Evolutionary conservation across 805 yeast species (phyloP).

Genomic region (Pichia ethanolica): DNA sequence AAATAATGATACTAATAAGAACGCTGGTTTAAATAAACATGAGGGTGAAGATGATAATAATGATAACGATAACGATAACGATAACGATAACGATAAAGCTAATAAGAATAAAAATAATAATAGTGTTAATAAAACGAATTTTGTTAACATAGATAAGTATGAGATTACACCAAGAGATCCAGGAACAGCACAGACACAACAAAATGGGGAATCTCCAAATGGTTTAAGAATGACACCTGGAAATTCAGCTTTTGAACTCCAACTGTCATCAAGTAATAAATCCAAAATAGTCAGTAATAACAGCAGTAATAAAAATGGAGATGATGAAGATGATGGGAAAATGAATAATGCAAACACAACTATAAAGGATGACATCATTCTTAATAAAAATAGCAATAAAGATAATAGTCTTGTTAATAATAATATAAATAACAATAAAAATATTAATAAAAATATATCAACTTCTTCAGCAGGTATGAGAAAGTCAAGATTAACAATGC

Average conservation of each 20-base stretch:
- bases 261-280: neutral
- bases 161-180: slow-evolving; percentile 28
- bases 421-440: too few species aligned
- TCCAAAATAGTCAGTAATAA: neutral
- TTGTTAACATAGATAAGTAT: slow-evolving; percentile 10
- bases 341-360: too few species aligned
- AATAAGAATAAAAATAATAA: neutral
- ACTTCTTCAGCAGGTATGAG: too few species aligned
- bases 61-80: neutral
- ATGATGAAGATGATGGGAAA: too few species aligned
- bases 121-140: neutral
- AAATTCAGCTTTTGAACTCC: neutral
- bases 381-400: too few species aligned
- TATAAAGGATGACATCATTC: too few species aligned
- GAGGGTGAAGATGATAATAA: neutral
- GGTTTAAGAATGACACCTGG: neutral
- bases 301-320: neutral
- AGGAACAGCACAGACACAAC: slow-evolving; percentile 23
- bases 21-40: too few species aligned
- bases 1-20: too few species aligned
- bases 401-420: too few species aligned
- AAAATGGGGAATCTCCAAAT: slow-evolving; percentile 11
- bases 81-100: too few species aligned
- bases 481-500: slow-evolving; percentile 18
- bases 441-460: too few species aligned